Evolutionary conservation across 208 protist genomes (phyloP).

Genomic region (Leishmania turanica): DNA sequence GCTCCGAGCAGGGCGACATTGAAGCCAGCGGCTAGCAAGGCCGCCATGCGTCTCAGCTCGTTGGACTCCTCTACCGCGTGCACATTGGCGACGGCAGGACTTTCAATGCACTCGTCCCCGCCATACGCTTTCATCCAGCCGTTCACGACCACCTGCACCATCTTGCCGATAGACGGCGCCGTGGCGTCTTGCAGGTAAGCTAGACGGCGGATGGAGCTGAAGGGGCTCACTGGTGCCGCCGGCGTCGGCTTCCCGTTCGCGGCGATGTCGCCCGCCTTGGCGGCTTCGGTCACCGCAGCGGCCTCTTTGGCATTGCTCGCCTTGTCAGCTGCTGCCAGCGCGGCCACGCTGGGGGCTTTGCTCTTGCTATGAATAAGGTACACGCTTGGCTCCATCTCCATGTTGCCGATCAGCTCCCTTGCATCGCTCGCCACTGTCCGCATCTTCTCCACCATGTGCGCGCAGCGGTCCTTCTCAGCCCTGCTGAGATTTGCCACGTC

Average conservation of each 20-base stretch:
- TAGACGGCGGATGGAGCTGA: conserved; percentile 53
- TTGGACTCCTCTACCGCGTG: conserved; percentile 30
- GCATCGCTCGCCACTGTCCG: conserved; percentile 42
- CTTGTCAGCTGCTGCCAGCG: conserved; percentile 6
- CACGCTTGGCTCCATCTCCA: conserved; percentile 42
- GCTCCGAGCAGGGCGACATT: conserved; percentile 55
- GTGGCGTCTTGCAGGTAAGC: conserved; percentile 42
- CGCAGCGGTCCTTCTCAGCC: conserved; percentile 27
- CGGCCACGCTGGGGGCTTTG: not conserved
- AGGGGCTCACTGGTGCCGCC: conserved; percentile 16
- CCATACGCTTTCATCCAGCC: conserved; percentile 48
- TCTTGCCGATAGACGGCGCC: conserved; percentile 26
- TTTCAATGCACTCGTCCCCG: conserved; percentile 60
- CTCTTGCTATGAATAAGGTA: conserved; percentile 36
- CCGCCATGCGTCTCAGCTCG: conserved; percentile 43
- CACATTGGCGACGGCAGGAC: conserved; percentile 7
- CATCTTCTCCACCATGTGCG: conserved; percentile 37
- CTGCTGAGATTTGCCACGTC: conserved; percentile 23
- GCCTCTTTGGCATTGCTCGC: not conserved
- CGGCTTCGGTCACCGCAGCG: not conserved
- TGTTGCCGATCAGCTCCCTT: conserved; percentile 42
- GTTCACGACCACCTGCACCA: conserved; percentile 39
- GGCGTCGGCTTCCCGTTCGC: not conserved
- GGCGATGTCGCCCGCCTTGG: too few relatives aligned
- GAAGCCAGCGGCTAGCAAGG: conserved; percentile 37